Evolutionary conservation across 2,329 filamentous ascomycete species (phyloP).

Genomic region (Fusarium haematococcum): DNA sequence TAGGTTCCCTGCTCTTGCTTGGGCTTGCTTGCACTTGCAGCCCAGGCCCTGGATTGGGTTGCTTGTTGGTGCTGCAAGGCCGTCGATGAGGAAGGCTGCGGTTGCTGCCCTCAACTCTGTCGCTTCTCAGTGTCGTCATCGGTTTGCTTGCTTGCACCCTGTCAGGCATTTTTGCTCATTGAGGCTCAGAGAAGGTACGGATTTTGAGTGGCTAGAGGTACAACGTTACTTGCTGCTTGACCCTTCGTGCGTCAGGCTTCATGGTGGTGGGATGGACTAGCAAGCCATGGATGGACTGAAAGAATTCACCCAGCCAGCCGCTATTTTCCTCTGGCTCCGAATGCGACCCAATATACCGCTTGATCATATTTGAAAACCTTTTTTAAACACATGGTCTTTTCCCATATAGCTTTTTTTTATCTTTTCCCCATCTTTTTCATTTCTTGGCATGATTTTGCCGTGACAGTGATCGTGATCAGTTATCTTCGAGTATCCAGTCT

Average conservation of each 20-base stretch:
- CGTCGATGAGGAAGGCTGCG: background rate
- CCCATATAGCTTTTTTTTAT: background rate
- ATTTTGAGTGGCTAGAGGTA: constrained; percentile 22
- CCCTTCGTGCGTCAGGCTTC: constrained; percentile 36
- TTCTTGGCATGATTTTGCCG: background rate
- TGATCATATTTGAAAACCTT: background rate
- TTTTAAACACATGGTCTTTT: background rate
- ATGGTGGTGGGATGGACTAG: constrained; percentile 38
- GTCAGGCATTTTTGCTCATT: constrained; percentile 22
- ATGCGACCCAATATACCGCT: background rate
- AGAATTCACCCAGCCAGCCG: background rate
- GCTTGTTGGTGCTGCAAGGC: background rate
- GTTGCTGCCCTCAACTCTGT: constrained; percentile 20
- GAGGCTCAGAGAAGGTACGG: constrained; percentile 38
- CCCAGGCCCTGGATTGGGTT: background rate
- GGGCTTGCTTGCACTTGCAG: constrained; percentile 1
- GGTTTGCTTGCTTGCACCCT: constrained; percentile 18
- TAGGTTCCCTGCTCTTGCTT: background rate
- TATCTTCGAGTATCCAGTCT: background rate
- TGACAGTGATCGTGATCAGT: background rate
- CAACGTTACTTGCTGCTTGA: constrained; percentile 33
- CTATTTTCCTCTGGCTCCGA: background rate
- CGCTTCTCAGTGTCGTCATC: constrained; percentile 20
- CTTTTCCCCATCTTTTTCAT: background rate
- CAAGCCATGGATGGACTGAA: background rate